These are phyloP conservation scores for Coemansia sp. DNA, from an alignment of 192 early-diverging fungal species.

Conservation along the genomic window DNA sequence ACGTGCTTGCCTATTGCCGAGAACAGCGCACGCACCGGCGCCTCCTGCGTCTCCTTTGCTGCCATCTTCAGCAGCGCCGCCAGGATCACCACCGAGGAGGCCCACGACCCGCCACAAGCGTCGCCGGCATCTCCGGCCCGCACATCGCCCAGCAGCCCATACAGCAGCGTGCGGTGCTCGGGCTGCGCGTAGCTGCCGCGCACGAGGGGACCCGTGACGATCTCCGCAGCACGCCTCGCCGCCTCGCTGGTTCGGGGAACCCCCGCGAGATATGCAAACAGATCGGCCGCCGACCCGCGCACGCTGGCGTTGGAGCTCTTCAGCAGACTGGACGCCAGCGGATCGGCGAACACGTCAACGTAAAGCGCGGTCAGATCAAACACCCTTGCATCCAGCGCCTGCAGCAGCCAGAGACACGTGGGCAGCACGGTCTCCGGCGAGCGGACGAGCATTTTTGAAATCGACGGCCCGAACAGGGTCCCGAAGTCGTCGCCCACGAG, in stretches of 20 bases:
- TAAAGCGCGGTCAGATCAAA: conserved; percentile 61
- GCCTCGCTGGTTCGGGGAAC: conserved; percentile 28
- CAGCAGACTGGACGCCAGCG: conserved; percentile 37
- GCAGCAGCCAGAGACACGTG: conserved; percentile 64
- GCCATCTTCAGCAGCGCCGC: conserved; percentile 67
- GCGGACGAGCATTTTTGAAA: conserved; percentile 78
- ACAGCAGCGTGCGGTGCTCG: conserved; percentile 70
- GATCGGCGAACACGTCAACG: conserved; percentile 61
- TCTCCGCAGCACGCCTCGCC: conserved; percentile 16
- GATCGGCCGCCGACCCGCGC: conserved; percentile 23
- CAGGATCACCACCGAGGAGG: conserved; percentile 53
- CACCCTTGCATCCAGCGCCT: conserved; percentile 55
- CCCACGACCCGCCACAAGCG: conserved; percentile 29
- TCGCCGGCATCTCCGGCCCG: too few relatives aligned
- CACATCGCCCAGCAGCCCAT: conserved; percentile 56
- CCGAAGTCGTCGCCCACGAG: conserved; percentile 61
- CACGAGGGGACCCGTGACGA: conserved; percentile 44
- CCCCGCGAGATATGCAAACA: conserved; percentile 31
- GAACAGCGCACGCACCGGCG: conserved; percentile 62
- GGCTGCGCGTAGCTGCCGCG: conserved; percentile 60
- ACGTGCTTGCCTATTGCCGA: conserved; percentile 61
- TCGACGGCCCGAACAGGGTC: conserved; percentile 59
- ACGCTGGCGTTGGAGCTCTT: conserved; percentile 36
- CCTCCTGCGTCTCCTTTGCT: conserved; percentile 77
- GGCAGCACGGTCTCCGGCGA: conserved; percentile 79